phyloP scores from a whole-genome alignment of 1,284 basidiomycete species.

The Sporisorium exsertum region DNA sequence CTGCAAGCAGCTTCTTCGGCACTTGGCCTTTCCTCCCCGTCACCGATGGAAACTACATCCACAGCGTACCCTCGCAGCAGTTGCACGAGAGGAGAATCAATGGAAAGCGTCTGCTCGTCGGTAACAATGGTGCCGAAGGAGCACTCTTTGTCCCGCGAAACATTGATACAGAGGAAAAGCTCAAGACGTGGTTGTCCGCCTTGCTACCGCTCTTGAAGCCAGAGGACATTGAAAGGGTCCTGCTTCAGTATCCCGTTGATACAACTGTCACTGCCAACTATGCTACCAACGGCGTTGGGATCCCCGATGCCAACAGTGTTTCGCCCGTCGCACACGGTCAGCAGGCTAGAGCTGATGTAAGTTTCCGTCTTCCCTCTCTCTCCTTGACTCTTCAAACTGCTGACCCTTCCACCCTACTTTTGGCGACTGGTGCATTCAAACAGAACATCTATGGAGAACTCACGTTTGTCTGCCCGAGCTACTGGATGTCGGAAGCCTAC shows the following conservation, averaged over 20 bases:
- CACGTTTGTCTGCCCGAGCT: conserved; percentile 44
- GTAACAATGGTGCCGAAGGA: conserved; percentile 40
- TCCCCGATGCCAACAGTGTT: conserved; percentile 31
- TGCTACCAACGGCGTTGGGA: conserved; percentile 28
- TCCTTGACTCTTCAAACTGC: neutral
- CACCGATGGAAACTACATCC: conserved; percentile 29
- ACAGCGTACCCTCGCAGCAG: conserved; percentile 17
- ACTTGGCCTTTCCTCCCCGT: conserved; percentile 39
- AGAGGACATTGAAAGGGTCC: conserved; percentile 19
- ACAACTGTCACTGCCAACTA: conserved; percentile 16
- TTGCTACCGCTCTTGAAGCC: conserved; percentile 21
- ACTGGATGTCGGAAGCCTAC: conserved; percentile 46
- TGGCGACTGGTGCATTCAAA: neutral
- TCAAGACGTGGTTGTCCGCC: conserved; percentile 20
- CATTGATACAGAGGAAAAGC: conserved; percentile 21
- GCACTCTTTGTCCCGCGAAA: conserved; percentile 16
- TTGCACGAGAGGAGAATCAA: conserved; percentile 20
- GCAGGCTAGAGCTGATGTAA: conserved; percentile 32
- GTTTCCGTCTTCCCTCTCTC: neutral
- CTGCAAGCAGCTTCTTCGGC: conserved; percentile 24
- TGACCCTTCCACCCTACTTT: neutral
- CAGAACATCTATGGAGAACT: conserved; percentile 44
- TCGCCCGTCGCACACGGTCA: conserved; percentile 23
- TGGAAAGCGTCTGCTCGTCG: conserved; percentile 27
- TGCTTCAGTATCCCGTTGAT: conserved; percentile 29